Evolutionary conservation across 176 grass and related monocot species (phyloP), one percentile per base, ranked within the genome.

Genomic region (Cymbopogon citratus): DNA sequence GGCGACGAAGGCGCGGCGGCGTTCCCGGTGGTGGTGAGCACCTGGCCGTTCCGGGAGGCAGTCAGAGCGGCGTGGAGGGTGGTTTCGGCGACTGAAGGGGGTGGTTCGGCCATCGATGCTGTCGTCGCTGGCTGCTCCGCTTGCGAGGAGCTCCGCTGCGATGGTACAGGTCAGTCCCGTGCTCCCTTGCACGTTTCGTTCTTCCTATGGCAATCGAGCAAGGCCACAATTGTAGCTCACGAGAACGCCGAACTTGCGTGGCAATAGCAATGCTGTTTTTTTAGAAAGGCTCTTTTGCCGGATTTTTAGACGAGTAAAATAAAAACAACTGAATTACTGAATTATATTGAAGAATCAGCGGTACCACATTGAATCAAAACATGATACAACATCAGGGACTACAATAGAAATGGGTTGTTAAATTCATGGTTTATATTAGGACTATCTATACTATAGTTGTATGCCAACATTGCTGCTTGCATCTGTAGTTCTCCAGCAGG

Each of bases 81-180:
- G 51, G 88, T 78, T 1, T 84, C 85, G 3, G 67, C 66, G n/a
- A 44, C 70, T 43, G 80, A 87, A 19, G 40, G 34, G 83, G 85
- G 54, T 51, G 86, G 78, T 8, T 93, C 87, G 45, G 92, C 92
- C 9, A 77, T 93, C 56, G 90, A 95, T 21, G 92, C 89, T 33
- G 89, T 98, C 43, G 85, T 95, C n/a, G 88, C 83, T 0, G 92
- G 92, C 19, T 98, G 90, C 80, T 91, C 90, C 62, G 87, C 90
- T 18, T 98, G 95, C 78, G 95, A 98, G 84, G 84, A 79, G 73
- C 80, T 98, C 59, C 90, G 95, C 78, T 95, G 95, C 16, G 95
- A 95, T 29, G 95, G 95, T 68, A 98, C 95, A 81, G 90, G 92
- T 93, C 48, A 85, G 79, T 73, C 8, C 38, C 25, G n/a, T 63